Evolutionary conservation across 768 basidiomycete genomes (phyloP).

Genomic region (Albatrellus ellisii): DNA sequence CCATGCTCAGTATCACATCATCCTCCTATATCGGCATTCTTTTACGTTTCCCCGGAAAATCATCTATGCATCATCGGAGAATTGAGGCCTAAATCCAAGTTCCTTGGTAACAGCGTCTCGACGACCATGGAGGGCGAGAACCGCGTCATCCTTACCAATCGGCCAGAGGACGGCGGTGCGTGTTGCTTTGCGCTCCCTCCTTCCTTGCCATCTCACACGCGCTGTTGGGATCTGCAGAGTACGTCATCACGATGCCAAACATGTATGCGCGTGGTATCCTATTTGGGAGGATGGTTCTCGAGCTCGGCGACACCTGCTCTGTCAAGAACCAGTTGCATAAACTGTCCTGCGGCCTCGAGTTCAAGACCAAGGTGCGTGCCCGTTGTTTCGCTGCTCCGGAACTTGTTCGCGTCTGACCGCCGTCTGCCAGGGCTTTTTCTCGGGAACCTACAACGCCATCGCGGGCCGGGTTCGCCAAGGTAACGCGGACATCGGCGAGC

Average conservation of each 20-base stretch:
- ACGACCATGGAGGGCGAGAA: constrained; percentile 97
- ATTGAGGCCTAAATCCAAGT: constrained; percentile 88
- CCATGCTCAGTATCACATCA: constrained; percentile 71
- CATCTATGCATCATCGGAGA: constrained; percentile 82
- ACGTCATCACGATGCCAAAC: constrained; percentile 92
- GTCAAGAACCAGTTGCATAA: constrained; percentile 75
- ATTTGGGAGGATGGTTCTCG: constrained; percentile 91
- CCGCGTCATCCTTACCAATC: constrained; percentile 69
- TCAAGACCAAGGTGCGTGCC: constrained; percentile 91
- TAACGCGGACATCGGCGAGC: constrained; percentile 61
- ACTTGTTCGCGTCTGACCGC: neutral
- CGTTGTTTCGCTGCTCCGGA: neutral
- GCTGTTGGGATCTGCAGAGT: constrained; percentile 33
- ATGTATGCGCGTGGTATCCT: constrained; percentile 88
- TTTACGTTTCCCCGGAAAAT: constrained; percentile 88
- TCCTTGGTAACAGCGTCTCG: constrained; percentile 93
- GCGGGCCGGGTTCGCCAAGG: constrained; percentile 63
- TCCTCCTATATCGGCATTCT: constrained; percentile 91
- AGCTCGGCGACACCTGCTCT: constrained; percentile 81
- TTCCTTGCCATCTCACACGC: neutral
- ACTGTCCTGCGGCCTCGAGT: constrained; percentile 74
- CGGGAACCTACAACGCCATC: constrained; percentile 89
- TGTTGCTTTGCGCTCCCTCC: constrained; percentile 7
- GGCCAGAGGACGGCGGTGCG: constrained; percentile 78
- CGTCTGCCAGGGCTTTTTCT: constrained; percentile 77